A percentile compares a stretch with the other conserved stretches of the same genome.
Evolutionary conservation across 768 basidiomycete species (phyloP).

Genomic region (Leccinum incarnatum): DNA sequence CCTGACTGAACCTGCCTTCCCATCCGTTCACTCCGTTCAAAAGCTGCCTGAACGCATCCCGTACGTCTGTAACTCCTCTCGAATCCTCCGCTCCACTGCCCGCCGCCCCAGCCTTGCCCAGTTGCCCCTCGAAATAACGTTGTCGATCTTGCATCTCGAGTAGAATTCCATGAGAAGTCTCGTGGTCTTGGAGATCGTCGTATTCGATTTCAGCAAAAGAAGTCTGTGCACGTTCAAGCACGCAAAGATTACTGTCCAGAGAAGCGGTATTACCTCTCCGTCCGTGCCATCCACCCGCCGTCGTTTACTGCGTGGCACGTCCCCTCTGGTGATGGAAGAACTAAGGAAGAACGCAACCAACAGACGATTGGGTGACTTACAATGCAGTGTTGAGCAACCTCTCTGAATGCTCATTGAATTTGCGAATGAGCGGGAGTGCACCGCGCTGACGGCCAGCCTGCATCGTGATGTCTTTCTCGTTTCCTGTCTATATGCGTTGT

Average conservation of each 20-base stretch:
- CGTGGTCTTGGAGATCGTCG: conserved; percentile 77
- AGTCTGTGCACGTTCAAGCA: conserved; percentile 19
- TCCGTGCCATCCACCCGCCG: conserved; percentile 44
- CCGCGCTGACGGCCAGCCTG: conserved; percentile 87
- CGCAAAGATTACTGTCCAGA: not conserved
- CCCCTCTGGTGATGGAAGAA: conserved; percentile 41
- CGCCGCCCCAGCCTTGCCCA: conserved; percentile 28
- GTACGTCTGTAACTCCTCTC: conserved; percentile 42
- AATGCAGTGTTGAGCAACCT: conserved; percentile 77
- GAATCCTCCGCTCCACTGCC: conserved; percentile 3
- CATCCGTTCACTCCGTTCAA: conserved; percentile 51
- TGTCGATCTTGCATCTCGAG: conserved; percentile 87
- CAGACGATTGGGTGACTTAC: conserved; percentile 38
- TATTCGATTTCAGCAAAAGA: conserved; percentile 68
- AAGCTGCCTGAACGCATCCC: conserved; percentile 45
- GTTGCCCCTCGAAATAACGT: conserved; percentile 75
- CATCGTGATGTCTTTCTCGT: conserved; percentile 92
- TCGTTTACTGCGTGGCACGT: conserved; percentile 58
- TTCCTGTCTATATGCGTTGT: conserved; percentile 62
- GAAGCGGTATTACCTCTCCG: conserved; percentile 40
- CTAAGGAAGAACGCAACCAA: not conserved
- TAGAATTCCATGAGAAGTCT: conserved; percentile 62
- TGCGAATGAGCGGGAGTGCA: conserved; percentile 88
- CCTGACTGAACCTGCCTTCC: conserved; percentile 56
- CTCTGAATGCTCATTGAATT: conserved; percentile 98